Base-by-base conservation (phyloP, 768 basidiomycete genomes). In the Myochromella boudieri region DNA sequence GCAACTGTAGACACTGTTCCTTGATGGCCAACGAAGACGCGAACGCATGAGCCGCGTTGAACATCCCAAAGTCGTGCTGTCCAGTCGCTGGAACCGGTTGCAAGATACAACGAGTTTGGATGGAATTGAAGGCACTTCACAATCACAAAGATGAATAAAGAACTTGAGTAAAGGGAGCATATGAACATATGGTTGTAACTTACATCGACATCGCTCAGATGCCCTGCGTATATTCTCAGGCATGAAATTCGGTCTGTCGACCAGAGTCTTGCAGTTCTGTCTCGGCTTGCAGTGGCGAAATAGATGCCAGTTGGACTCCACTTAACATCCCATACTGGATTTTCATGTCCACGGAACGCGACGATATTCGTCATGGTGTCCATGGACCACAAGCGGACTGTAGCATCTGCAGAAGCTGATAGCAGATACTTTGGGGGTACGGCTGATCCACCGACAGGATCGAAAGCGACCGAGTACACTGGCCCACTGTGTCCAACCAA, bases 281-380 rank as follows among this genome's bases (percentile, higher is more conserved):
- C 97, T 43, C 97, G 74, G 57, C 94, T 95, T 14, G 83, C 95
- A 14, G 91, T 95, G 6, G 97, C 95, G 65, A 99, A 99, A 69
- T 99, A 97, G n/a, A 95, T 82, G 3, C 97, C 95, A 75, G 92
- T 85, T 8, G 97, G 95, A 59, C 91, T 95, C 97, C 97, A 99
- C 62, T 97, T 87, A 10, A 95, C 94, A 57, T 98, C 97, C 97
- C 97, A 99, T 0, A 99, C 85, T 0, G 97, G 94, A 64, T 97
- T 95, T 61, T 95, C 87, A 58, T 99, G 97, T 0, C 97, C 95
- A 26, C 93, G 80, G 62, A 94, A 99, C 5, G 87, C 94, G 15
- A 94, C 94, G 8, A 98, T 69, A 57, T 97, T 97, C 12, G 89
- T 81, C 77, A 93, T 83, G 0, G 95, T 97, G 53, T 98, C 93